Evolutionary conservation across 1,139 yeast genomes (phyloP).

Genomic region (Arxiozyma bovina): DNA sequence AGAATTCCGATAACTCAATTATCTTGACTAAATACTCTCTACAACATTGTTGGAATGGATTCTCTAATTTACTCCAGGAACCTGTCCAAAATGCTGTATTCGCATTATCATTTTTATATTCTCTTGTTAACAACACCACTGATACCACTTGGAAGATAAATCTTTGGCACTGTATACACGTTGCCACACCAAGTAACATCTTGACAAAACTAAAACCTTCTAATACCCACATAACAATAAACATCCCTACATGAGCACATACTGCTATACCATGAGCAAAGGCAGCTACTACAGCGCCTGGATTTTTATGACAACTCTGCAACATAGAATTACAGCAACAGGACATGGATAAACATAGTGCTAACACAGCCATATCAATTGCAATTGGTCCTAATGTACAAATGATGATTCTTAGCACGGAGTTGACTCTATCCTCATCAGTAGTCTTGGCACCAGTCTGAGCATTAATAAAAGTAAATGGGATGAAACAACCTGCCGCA

Average conservation of each 20-base stretch:
- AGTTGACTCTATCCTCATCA: slow-evolving; percentile 54
- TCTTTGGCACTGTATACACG: slow-evolving; percentile 85
- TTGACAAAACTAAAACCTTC: slow-evolving; percentile 87
- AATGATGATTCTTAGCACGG: slow-evolving; percentile 74
- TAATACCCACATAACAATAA: slow-evolving; percentile 93
- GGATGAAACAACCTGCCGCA: slow-evolving; percentile 86
- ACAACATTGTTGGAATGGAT: slow-evolving; percentile 86
- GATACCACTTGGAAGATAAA: slow-evolving; percentile 79
- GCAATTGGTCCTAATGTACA: slow-evolving; percentile 90
- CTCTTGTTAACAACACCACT: slow-evolving; percentile 76
- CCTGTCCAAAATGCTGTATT: slow-evolving; percentile 99
- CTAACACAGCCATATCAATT: slow-evolving; percentile 78
- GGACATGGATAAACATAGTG: slow-evolving; percentile 64
- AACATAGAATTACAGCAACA: slow-evolving; percentile 97
- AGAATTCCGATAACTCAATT: slow-evolving; percentile 90
- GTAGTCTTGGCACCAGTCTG: slow-evolving; percentile 76
- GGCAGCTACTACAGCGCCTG: slow-evolving; percentile 95
- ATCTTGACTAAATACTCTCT: slow-evolving; percentile 94
- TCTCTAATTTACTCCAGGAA: slow-evolving; percentile 53
- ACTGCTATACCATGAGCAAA: slow-evolving; percentile 94
- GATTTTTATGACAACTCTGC: slow-evolving; percentile 93
- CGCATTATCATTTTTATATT: slow-evolving; percentile 92
- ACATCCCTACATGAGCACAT: slow-evolving; percentile 71
- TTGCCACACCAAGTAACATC: slow-evolving; percentile 78
- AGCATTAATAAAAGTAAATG: slow-evolving; percentile 88